Percentiles rank a stretch among this genome's conserved stretches.
Conservation (phyloP, 192 early-diverging fungal species). For the Coemansia sp. region DNA sequence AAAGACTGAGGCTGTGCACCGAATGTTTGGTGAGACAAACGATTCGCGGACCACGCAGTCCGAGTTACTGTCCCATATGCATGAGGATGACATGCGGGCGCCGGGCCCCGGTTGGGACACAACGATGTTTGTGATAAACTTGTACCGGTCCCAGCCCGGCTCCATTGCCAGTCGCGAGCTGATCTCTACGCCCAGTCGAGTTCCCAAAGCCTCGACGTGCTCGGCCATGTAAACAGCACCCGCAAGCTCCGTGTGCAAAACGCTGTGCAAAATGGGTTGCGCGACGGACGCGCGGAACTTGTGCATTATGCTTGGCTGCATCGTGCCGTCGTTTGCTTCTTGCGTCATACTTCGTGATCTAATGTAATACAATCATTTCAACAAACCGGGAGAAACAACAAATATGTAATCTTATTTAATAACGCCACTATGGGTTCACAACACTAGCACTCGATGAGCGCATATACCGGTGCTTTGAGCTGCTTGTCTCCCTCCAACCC, state of each 20-base stretch:
- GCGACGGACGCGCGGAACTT: conserved; percentile 23
- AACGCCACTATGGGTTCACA: too few species aligned
- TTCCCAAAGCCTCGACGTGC: conserved; percentile 15
- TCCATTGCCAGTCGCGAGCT: conserved; percentile 19
- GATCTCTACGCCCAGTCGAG: conserved; percentile 24
- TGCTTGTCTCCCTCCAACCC: conserved; percentile 77
- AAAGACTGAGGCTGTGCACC: conserved; percentile 35
- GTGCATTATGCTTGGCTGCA: conserved; percentile 23
- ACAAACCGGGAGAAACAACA: not conserved
- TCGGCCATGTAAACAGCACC: conserved; percentile 21
- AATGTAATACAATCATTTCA: too few species aligned
- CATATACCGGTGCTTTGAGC: conserved; percentile 85
- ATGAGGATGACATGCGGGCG: conserved; percentile 30
- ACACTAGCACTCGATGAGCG: conserved; percentile 68
- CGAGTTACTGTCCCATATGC: conserved; percentile 26
- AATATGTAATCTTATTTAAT: too few species aligned
- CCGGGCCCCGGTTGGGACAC: conserved; percentile 40
- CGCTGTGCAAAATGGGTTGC: conserved; percentile 14
- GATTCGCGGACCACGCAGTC: conserved; percentile 31
- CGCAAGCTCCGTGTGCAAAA: conserved; percentile 27
- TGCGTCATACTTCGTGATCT: too few species aligned
- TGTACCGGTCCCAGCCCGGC: conserved; percentile 40
- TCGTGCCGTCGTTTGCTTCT: not conserved
- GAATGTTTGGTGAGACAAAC: conserved; percentile 16
- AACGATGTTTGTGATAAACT: conserved; percentile 35